A percentile compares a stretch with the other conserved stretches of the same genome.
These are phyloP conservation scores for Fusarium paranaense DNA, from an alignment of 2,329 filamentous ascomycete species.

Conservation along the genomic window DNA sequence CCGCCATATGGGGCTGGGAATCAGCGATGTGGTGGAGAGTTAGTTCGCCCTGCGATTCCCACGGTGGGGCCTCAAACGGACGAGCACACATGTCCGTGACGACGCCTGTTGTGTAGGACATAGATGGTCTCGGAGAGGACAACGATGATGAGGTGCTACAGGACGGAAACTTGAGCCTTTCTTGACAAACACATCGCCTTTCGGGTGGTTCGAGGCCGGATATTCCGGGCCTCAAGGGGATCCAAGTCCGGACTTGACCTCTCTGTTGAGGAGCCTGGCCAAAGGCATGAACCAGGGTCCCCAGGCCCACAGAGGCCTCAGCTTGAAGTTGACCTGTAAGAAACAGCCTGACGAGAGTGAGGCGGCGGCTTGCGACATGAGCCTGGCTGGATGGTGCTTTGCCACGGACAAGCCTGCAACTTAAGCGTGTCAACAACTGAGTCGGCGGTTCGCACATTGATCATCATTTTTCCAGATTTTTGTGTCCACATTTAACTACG, in stretches of 20 bases:
- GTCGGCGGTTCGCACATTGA: not conserved
- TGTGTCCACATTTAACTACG: not conserved
- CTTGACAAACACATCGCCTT: not conserved
- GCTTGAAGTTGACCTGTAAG: not conserved
- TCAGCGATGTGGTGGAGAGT: conserved; percentile 36
- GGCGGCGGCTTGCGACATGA: conserved; percentile 21
- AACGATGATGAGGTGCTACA: conserved; percentile 2
- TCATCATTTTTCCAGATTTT: not conserved
- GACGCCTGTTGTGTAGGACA: conserved; percentile 2
- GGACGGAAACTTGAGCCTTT: not conserved
- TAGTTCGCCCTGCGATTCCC: conserved; percentile 41
- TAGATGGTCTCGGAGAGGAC: not conserved
- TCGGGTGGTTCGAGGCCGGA: not conserved
- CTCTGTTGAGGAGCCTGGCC: conserved; percentile 17
- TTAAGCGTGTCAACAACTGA: conserved; percentile 3
- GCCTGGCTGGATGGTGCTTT: conserved; percentile 24
- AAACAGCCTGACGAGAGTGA: conserved; percentile 28
- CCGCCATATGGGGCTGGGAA: conserved; percentile 24
- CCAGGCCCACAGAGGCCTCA: conserved; percentile 3
- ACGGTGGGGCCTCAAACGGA: conserved; percentile 28
- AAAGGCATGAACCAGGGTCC: conserved; percentile 1
- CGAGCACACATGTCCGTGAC: conserved; percentile 1
- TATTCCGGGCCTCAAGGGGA: not conserved
- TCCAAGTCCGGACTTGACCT: not conserved
- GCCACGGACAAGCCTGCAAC: conserved; percentile 20